Evolutionary conservation across 1,139 yeast genomes (phyloP).

Genomic region (Magnusiomyces paraingens): DNA sequence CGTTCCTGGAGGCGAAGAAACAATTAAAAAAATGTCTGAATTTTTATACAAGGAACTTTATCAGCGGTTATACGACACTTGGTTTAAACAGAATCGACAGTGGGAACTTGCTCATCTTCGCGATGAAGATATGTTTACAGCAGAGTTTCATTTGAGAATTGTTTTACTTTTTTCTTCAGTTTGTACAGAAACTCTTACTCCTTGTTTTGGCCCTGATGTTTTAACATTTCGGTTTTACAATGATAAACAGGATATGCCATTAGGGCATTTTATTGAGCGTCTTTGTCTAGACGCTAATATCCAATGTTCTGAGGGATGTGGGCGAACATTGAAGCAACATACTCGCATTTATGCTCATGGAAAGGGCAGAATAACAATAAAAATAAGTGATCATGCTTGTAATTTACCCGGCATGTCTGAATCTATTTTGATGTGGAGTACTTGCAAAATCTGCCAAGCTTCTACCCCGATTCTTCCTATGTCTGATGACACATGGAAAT

Average conservation of each 20-base stretch:
- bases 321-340: conserved; percentile 63
- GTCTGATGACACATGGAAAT: conserved; percentile 84
- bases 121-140: conserved; percentile 49
- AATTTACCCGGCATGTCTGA: conserved; percentile 56
- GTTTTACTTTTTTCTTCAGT: conserved; percentile 76
- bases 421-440: conserved; percentile 86
- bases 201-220: conserved; percentile 85
- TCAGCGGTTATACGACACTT: conserved; percentile 25
- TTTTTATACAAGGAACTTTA: conserved; percentile 24
- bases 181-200: conserved; percentile 78
- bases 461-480: conserved; percentile 78
- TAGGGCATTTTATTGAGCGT: conserved; percentile 85
- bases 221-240: conserved; percentile 82
- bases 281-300: conserved; percentile 61
- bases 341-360: conserved; percentile 88
- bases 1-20: conserved; percentile 25
- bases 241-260: conserved; percentile 72
- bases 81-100: conserved; percentile 39
- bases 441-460: conserved; percentile 70
- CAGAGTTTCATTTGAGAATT: conserved; percentile 70
- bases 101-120: conserved; percentile 56
- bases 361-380: conserved; percentile 69
- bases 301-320: conserved; percentile 76
- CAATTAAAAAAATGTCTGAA: conserved; percentile 22
- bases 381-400: conserved; percentile 55